Evolutionary conservation across 768 basidiomycete genomes (phyloP), one percentile per base, ranked within the genome.

Genomic region (Lactarius indigo): DNA sequence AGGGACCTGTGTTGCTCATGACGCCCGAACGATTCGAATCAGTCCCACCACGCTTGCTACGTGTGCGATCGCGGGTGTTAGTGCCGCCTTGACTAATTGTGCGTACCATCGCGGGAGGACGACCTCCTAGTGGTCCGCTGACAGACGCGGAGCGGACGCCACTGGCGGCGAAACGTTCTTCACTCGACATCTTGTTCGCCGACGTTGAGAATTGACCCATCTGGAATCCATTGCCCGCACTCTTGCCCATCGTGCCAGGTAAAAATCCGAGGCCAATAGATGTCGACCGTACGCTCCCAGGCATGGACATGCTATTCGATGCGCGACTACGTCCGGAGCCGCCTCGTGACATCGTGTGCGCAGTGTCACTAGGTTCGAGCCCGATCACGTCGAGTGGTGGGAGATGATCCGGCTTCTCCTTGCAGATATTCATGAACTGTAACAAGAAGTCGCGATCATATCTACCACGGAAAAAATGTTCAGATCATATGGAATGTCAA

Each of bases 391-490:
- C 94, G 63, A 98, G 84, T 67, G 93, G 86, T 47, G 94, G 94
- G 31, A 98, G 87, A 63, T 85, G 83, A 62, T 92, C 94, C 3
- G 97, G 96, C 77, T 95, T 96, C 79, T 98, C 96, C 76, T 87
- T 92, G 83, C 97, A 99, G 67, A 96, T 79, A 28, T 80, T 78
- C 92, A 97, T 95, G 80, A 99, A 99, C 75, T 99, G 96, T 66
- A 99, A 78, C 30, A 99, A 84, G 87, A 99, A 99, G 23, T 96
- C 94, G 41, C 96, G 94, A 76, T 98, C 94, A 75, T 99, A 99
- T 73, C 96, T 94, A 68, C 20, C 31, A 58, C 10, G 61, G 28
- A 41, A 50, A 50, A 41, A 17, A 20, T 33, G 57, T 37, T 69
- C 60, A 67, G 64, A 35, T 7, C 39, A 69, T 33, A 13, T 6